Conservation (phyloP, 2,329 filamentous ascomycete genomes). For the Leptoxyphium fumago region DNA sequence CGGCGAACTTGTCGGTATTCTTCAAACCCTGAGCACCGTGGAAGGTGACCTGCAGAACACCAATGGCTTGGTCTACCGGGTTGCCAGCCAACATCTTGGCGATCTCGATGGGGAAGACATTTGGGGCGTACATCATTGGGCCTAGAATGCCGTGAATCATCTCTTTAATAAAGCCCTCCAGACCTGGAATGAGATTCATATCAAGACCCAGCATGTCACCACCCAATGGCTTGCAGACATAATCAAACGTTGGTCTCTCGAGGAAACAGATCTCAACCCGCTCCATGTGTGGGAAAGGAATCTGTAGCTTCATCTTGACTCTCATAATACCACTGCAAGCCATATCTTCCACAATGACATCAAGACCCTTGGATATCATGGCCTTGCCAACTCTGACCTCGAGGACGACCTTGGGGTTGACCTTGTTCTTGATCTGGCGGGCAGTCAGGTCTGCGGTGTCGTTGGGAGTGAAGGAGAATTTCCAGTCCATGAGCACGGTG, state of each 20-base stretch:
- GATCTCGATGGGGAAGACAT: constrained; percentile 96
- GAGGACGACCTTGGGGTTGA: constrained; percentile 91
- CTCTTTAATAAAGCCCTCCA: constrained; percentile 87
- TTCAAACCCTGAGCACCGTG: constrained; percentile 86
- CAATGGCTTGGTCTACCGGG: constrained; percentile 87
- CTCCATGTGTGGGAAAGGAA: constrained; percentile 90
- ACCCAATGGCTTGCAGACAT: constrained; percentile 92
- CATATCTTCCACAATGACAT: constrained; percentile 97
- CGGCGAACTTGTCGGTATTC: constrained; percentile 87
- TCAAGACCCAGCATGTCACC: constrained; percentile 94
- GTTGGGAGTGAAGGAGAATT: constrained; percentile 96
- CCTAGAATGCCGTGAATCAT: constrained; percentile 87
- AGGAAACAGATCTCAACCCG: constrained; percentile 91
- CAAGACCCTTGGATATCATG: constrained; percentile 89
- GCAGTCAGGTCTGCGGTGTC: constrained; percentile 84
- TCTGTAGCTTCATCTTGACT: constrained; percentile 92
- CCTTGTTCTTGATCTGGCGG: constrained; percentile 80
- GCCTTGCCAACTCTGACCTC: constrained; percentile 92
- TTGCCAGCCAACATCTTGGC: constrained; percentile 95
- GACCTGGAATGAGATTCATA: constrained; percentile 95
- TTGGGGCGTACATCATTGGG: constrained; percentile 96
- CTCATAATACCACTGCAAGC: constrained; percentile 91
- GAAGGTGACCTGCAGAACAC: constrained; percentile 79
- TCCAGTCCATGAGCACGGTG: constrained; percentile 97
- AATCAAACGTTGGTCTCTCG: constrained; percentile 78